Evolutionary conservation across 306 rosid species (phyloP).

Genomic region (Comarum palustre): DNA sequence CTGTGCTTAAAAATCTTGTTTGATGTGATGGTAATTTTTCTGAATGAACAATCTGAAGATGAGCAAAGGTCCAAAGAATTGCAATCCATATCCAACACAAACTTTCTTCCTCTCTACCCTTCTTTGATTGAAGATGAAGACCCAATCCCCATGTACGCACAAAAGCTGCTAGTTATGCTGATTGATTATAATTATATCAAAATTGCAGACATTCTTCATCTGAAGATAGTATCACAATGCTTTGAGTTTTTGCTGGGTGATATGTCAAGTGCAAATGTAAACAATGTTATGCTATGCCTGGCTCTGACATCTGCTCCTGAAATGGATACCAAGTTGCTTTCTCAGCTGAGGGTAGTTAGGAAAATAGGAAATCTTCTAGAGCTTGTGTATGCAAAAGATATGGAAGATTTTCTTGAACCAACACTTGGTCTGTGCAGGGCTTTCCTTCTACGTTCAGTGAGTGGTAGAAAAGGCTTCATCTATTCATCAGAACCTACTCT

Average conservation of each 20-base stretch:
- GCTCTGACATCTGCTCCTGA: slow-evolving; percentile 92
- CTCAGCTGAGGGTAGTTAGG: slow-evolving; percentile 86
- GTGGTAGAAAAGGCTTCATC: slow-evolving; percentile 53
- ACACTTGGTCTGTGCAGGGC: slow-evolving; percentile 88
- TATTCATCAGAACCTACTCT: slow-evolving; percentile 61
- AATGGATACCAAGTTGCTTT: slow-evolving; percentile 89
- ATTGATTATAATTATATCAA: slow-evolving; percentile 63
- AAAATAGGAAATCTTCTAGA: slow-evolving; percentile 84
- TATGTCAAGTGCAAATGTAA: slow-evolving; percentile 84
- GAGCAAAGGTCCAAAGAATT: slow-evolving; percentile 64
- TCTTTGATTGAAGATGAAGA: slow-evolving; percentile 88
- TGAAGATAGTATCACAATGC: slow-evolving; percentile 90
- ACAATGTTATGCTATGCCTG: slow-evolving; percentile 75
- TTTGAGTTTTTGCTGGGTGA: slow-evolving; percentile 96
- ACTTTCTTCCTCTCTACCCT: slow-evolving; percentile 91
- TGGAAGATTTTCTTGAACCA: slow-evolving; percentile 95
- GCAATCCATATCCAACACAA: slow-evolving; percentile 59
- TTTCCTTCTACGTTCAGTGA: slow-evolving; percentile 73
- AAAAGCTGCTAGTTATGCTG: slow-evolving; percentile 98
- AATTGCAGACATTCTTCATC: slow-evolving; percentile 79
- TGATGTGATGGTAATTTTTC: slow-evolving; percentile 72
- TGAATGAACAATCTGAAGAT: slow-evolving; percentile 68
- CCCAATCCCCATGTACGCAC: slow-evolving; percentile 90
- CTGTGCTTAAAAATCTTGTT: slow-evolving; percentile 85
- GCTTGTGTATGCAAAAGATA: slow-evolving; percentile 71